Evolutionary conservation across 495 filamentous ascomycete species (phyloP).

Genomic region (Collariella sp.): DNA sequence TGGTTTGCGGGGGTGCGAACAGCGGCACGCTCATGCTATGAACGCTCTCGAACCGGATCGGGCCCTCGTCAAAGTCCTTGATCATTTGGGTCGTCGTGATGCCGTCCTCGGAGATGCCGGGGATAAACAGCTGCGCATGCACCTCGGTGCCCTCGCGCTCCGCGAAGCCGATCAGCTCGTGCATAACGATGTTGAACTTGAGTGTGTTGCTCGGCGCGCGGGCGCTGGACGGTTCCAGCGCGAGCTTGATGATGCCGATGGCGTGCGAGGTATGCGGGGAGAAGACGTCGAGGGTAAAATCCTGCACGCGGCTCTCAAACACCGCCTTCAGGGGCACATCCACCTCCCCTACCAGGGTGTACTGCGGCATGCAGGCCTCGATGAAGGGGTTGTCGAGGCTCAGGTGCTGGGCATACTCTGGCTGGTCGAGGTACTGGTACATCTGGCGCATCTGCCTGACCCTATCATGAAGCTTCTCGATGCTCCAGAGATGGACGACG

Average conservation of each 20-base stretch:
- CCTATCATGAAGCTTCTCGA: slow-evolving; percentile 82
- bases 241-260: slow-evolving; percentile 81
- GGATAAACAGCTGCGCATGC: slow-evolving; percentile 91
- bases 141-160: slow-evolving; percentile 94
- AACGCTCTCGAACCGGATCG: slow-evolving; percentile 90
- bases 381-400: slow-evolving; percentile 78
- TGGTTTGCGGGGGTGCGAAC: slow-evolving; percentile 62
- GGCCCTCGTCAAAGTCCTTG: slow-evolving; percentile 87
- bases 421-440: slow-evolving; percentile 90
- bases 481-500: slow-evolving; percentile 88
- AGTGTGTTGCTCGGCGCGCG: slow-evolving; percentile 85
- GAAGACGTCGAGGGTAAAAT: slow-evolving; percentile 80
- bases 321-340: slow-evolving; percentile 90
- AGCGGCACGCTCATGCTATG: slow-evolving; percentile 98
- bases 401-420: slow-evolving; percentile 82
- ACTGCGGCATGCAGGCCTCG: slow-evolving; percentile 81
- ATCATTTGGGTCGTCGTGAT: slow-evolving; percentile 95
- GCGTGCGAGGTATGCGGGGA: slow-evolving; percentile 89
- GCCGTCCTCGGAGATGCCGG: slow-evolving; percentile 83
- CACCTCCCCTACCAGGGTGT: slow-evolving; percentile 86
- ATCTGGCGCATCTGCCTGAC: slow-evolving; percentile 90
- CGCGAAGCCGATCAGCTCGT: slow-evolving; percentile 90
- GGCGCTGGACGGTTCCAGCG: slow-evolving; percentile 87
- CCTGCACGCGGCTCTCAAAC: slow-evolving; percentile 90
- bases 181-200: slow-evolving; percentile 99